These are phyloP conservation scores for Paracorniculantispora psalliotae DNA, from an alignment of 2,329 filamentous ascomycete species.

Conservation along the genomic window DNA sequence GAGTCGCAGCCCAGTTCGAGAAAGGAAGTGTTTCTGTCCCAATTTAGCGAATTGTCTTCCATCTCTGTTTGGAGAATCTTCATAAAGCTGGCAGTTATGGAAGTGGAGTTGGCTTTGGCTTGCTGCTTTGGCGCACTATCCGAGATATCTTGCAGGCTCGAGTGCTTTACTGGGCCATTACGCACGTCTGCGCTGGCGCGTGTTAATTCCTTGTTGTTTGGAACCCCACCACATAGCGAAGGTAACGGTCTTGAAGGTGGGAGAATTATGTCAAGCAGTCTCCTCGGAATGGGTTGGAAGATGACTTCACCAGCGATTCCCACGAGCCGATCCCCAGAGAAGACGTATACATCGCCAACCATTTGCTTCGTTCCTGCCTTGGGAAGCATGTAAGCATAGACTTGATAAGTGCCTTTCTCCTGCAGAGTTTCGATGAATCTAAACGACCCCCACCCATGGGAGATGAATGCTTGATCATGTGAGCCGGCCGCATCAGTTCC, in stretches of 20 bases:
- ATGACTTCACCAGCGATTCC: neutral
- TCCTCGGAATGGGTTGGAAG: neutral
- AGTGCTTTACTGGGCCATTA: neutral
- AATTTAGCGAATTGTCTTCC: neutral
- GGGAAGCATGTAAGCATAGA: neutral
- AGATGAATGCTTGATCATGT: neutral
- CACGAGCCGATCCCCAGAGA: neutral
- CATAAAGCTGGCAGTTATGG: neutral
- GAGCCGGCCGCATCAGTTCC: neutral
- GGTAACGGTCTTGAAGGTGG: neutral
- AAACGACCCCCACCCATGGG: neutral
- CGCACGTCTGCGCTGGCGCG: neutral
- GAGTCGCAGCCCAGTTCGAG: neutral
- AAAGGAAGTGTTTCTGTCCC: neutral
- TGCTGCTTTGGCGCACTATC: neutral
- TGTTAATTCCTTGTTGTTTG: neutral
- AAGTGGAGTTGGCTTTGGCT: neutral
- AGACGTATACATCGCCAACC: neutral
- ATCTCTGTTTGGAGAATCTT: neutral
- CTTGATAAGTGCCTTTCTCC: neutral
- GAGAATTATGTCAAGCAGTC: neutral
- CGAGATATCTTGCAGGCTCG: neutral
- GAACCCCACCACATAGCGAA: neutral
- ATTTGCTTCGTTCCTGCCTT: neutral
- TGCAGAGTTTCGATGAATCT: neutral